Conservation (phyloP, 2,329 filamentous ascomycete genomes). For the Monilinia polystroma region DNA sequence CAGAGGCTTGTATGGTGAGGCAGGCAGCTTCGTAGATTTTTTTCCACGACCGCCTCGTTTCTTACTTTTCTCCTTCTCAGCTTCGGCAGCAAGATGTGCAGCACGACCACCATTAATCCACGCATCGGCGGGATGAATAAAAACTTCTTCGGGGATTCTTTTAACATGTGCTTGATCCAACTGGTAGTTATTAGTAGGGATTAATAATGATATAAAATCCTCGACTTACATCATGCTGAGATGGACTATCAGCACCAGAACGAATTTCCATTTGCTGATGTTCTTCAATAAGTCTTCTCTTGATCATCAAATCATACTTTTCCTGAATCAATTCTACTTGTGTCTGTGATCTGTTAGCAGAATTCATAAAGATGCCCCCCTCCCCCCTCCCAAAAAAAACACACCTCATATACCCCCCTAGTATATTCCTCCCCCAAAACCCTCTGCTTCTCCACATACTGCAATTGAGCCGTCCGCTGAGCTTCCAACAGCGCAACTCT, state of each 20-base stretch:
- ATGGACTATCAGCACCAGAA: slow-evolving; percentile 29
- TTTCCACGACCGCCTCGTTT: slow-evolving; percentile 21
- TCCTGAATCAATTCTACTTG: slow-evolving; percentile 31
- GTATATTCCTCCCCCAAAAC: slow-evolving; percentile 27
- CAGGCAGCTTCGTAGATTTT: slow-evolving; percentile 21
- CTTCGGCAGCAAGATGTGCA: slow-evolving; percentile 17
- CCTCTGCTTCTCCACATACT: slow-evolving; percentile 24
- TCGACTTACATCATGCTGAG: slow-evolving; percentile 33
- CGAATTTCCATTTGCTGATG: slow-evolving; percentile 26
- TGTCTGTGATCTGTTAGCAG: slow-evolving; percentile 24
- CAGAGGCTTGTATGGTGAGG: slow-evolving; percentile 11
- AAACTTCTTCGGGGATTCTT: slow-evolving; percentile 12
- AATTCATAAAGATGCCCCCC: not conserved
- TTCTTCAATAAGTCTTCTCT: slow-evolving; percentile 31
- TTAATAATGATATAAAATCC: not conserved
- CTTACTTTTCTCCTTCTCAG: slow-evolving; percentile 19
- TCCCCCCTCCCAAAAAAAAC: slow-evolving; percentile 5
- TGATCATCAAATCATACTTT: slow-evolving; percentile 26
- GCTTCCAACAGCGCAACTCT: slow-evolving; percentile 25
- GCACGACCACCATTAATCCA: slow-evolving; percentile 19
- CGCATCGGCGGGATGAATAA: slow-evolving; percentile 19
- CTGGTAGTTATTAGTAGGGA: slow-evolving; percentile 28
- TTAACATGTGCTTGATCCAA: slow-evolving; percentile 25
- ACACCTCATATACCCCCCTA: slow-evolving; percentile 31
- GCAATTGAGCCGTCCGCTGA: slow-evolving; percentile 23